Evolutionary conservation across 1,139 yeast species (phyloP), one percentile per base, ranked within the genome.

Genomic region (Taphrina wiesneri): DNA sequence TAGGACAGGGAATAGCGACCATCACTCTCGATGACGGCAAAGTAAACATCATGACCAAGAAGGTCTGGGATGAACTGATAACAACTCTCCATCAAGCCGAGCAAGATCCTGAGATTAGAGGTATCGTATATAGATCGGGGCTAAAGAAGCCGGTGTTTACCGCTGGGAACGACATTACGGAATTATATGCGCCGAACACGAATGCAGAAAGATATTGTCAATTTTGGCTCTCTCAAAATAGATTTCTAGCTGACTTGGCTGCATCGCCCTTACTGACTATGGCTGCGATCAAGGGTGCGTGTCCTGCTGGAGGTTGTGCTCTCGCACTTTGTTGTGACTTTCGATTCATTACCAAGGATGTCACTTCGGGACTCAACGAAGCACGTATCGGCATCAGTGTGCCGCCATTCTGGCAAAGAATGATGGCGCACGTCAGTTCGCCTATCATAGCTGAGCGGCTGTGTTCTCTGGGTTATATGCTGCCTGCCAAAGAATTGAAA

Each of bases 261-360:
- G 30, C 36, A 11, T 43, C 60, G 15, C 53, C 60, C 25, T 32
- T 62, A 11, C 25, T 62, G 28, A 54, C 60, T 13, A 56, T 62
- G n/a, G 65, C 65, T 2, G 65, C 60, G n/a, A 49, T 62, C 32
- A 47, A 56, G 28, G 65, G 65, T 11, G 65, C 65, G 11, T 62
- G 65, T 45, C 65, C 65, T 7, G 65, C 65, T n/a, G 65, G 65
- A 6, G 65, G 65, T 5, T 62, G 61, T 25, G 65, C 65, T 13
- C 36, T 62, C 21, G 53, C 60, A 2, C 25, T 62, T n/a, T 62
- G 65, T 17, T 53, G 60, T 47, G 65, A 62, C 52, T 46, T 39
- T 56, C 30, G 65, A 17, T 45, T 39, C 39, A 11, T 46, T 36
- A 51, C 60, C 2, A 30, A 17, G 26, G 60, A 62, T 25, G 60